phyloP scores from a whole-genome alignment of 2,329 filamentous ascomycete species.

The Fusarium lyarnte region DNA sequence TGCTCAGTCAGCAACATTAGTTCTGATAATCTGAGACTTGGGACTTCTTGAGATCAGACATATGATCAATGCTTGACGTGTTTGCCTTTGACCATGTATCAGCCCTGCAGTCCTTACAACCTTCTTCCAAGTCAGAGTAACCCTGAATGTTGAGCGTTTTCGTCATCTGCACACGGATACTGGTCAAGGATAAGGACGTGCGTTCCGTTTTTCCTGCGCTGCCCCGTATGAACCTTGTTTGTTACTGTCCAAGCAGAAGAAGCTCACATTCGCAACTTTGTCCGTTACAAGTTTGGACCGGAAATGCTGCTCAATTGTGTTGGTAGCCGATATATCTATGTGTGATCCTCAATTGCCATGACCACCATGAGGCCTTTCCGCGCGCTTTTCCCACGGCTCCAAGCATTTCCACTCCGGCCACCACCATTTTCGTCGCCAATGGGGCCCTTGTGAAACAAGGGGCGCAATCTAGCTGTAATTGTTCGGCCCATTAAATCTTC shows the following conservation, averaged over 20 bases:
- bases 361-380: slow-evolving; percentile 23
- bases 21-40: background rate
- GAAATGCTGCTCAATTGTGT: slow-evolving; percentile 30
- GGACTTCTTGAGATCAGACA: background rate
- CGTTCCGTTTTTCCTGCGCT: slow-evolving; percentile 4
- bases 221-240: slow-evolving; percentile 24
- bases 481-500: slow-evolving; percentile 30
- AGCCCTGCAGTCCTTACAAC: slow-evolving; percentile 17
- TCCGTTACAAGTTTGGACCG: slow-evolving; percentile 35
- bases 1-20: slow-evolving; percentile 4
- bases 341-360: slow-evolving; percentile 20
- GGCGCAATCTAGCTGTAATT: slow-evolving; percentile 32
- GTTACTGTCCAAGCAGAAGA: slow-evolving; percentile 5
- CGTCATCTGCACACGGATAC: background rate
- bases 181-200: background rate
- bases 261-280: slow-evolving; percentile 33
- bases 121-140: slow-evolving; percentile 15
- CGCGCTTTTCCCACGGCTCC: slow-evolving; percentile 13
- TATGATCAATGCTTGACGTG: background rate
- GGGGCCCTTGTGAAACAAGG: slow-evolving; percentile 37
- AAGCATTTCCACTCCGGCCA: slow-evolving; percentile 25
- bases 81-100: slow-evolving; percentile 19
- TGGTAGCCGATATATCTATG: slow-evolving; percentile 33
- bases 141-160: background rate
- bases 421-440: slow-evolving; percentile 30